These are phyloP conservation scores for Cercospora canescens DNA, from an alignment of 2,329 filamentous ascomycete species.

Conservation along the genomic window DNA sequence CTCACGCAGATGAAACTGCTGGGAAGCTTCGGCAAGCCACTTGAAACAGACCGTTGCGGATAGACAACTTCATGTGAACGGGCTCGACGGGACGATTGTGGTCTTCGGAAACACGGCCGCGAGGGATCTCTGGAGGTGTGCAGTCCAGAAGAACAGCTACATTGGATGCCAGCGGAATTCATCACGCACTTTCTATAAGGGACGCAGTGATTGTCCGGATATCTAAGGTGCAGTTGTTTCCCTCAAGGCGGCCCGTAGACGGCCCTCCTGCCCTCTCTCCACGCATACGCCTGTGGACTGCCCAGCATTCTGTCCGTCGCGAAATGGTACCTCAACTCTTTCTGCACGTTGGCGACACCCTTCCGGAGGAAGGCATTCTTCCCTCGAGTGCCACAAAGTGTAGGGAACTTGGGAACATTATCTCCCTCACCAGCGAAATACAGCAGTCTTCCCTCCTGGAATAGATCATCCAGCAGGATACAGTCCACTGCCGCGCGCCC, in stretches of 20 bases:
- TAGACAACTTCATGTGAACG: neutral
- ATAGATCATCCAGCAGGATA: slow-evolving; percentile 16
- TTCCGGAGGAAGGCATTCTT: slow-evolving; percentile 7
- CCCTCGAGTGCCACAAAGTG: neutral
- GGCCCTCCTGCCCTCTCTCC: neutral
- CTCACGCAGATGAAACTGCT: neutral
- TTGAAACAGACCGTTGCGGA: neutral
- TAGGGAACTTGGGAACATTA: slow-evolving; percentile 8
- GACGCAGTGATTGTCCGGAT: too few relatives aligned
- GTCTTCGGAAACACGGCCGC: neutral
- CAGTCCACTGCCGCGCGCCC: neutral
- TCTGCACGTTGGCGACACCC: neutral
- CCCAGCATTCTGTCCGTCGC: slow-evolving; percentile 6
- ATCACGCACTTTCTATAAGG: too few relatives aligned
- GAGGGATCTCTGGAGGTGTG: neutral
- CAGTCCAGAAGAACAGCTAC: neutral
- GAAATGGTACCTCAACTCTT: slow-evolving; percentile 6
- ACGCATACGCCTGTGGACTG: slow-evolving; percentile 6
- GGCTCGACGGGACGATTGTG: neutral
- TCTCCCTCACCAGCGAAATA: slow-evolving; percentile 9
- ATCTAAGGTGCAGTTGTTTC: too few relatives aligned
- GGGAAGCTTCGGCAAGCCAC: neutral
- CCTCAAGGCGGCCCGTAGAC: slow-evolving; percentile 13
- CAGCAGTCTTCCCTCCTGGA: slow-evolving; percentile 7
- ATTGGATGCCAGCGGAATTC: too few relatives aligned